Percentiles rank a stretch among this genome's conserved stretches.
phyloP scores from a whole-genome alignment of 2,329 filamentous ascomycete species.

The Huntiella omanensis region DNA sequence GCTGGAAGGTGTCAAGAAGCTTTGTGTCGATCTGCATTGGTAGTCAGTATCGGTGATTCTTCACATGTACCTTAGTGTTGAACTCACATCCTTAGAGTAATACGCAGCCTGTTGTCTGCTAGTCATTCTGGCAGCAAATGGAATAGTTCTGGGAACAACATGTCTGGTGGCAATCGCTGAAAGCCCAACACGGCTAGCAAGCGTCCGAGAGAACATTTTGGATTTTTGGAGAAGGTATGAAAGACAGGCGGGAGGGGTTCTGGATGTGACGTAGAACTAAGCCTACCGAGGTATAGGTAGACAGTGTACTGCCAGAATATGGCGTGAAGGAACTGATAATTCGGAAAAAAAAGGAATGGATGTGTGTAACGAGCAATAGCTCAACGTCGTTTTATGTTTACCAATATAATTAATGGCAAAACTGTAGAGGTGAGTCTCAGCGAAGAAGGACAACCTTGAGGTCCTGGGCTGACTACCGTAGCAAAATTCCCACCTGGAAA shows the following conservation, averaged over 20 bases:
- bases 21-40: neutral
- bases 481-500: too few relatives aligned
- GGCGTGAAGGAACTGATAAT: too few relatives aligned
- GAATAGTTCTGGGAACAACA: slow-evolving; percentile 38
- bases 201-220: slow-evolving; percentile 7
- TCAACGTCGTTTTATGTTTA: too few relatives aligned
- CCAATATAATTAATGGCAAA: too few relatives aligned
- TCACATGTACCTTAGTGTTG: neutral
- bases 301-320: too few relatives aligned
- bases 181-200: slow-evolving; percentile 27
- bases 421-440: too few relatives aligned
- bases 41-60: neutral
- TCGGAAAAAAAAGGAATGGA: too few relatives aligned
- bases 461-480: too few relatives aligned
- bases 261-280: too few relatives aligned
- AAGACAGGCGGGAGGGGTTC: neutral
- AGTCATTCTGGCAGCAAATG: slow-evolving; percentile 54
- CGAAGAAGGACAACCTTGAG: too few relatives aligned
- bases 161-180: slow-evolving; percentile 27
- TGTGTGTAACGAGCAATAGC: too few relatives aligned
- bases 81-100: slow-evolving; percentile 7
- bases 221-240: neutral
- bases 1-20: neutral
- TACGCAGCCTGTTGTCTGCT: slow-evolving; percentile 5
- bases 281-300: too few relatives aligned